phyloP scores from a whole-genome alignment of 805 yeast genomes.

The Kodamaea laetipori region DNA sequence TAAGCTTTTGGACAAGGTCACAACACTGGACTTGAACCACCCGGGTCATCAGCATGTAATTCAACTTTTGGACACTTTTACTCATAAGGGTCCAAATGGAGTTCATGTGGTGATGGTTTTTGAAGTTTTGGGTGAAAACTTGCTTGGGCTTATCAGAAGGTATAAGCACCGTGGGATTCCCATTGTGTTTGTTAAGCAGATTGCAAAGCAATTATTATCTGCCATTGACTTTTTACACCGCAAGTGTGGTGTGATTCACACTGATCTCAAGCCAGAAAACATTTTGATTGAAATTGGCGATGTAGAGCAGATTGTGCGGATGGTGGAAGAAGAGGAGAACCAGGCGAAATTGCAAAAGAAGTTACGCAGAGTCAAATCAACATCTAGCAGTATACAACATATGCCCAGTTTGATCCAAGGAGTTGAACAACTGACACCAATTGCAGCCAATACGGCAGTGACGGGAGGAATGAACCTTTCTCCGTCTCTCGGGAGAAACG shows the following conservation, averaged over 20 bases:
- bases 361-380: constrained; percentile 32
- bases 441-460: constrained; percentile 12
- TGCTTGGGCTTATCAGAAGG: constrained; percentile 79
- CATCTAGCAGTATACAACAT: constrained; percentile 9
- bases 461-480: constrained; percentile 26
- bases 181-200: constrained; percentile 70
- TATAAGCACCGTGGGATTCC: constrained; percentile 83
- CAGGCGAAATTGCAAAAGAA: constrained; percentile 48
- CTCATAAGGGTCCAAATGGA: constrained; percentile 89
- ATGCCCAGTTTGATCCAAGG: constrained; percentile 2
- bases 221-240: constrained; percentile 75
- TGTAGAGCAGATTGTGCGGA: constrained; percentile 71
- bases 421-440: constrained; percentile 6
- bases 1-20: constrained; percentile 67
- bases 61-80: constrained; percentile 77
- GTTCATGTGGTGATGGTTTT: constrained; percentile 95
- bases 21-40: constrained; percentile 63
- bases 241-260: constrained; percentile 72
- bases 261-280: constrained; percentile 75
- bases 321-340: constrained; percentile 62
- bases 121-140: constrained; percentile 93
- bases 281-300: constrained; percentile 80
- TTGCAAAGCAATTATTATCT: constrained; percentile 72
- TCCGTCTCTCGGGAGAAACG: constrained; percentile 45
- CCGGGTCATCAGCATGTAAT: constrained; percentile 84